Evolutionary conservation across 2,329 filamentous ascomycete species (phyloP).

Genomic region (Colletotrichum cereale): DNA sequence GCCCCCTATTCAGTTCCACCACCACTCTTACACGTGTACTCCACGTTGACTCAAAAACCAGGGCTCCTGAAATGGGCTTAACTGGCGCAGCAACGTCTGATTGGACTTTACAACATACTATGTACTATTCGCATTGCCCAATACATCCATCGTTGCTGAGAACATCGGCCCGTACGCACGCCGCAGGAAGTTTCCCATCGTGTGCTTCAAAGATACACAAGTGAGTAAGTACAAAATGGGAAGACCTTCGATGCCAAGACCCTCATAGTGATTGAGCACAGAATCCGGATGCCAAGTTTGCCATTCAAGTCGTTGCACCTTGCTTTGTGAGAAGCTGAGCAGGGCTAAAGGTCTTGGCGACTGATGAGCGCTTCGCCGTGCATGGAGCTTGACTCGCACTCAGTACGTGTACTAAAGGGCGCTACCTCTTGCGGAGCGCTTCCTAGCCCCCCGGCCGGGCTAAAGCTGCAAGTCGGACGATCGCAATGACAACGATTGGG

Average conservation of each 20-base stretch:
- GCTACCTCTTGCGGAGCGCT: not conserved
- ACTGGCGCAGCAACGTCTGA: too few species aligned
- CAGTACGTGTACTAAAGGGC: not conserved
- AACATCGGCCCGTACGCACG: not conserved
- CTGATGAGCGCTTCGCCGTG: not conserved
- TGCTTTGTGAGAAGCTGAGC: not conserved
- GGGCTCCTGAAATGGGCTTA: not conserved
- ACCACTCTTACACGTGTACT: not conserved
- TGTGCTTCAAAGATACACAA: not conserved
- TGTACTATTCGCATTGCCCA: too few species aligned
- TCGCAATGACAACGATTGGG: slow-evolving; percentile 32
- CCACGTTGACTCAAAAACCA: not conserved
- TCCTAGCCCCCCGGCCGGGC: not conserved
- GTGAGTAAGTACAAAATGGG: not conserved
- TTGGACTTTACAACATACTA: not conserved
- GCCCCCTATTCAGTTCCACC: not conserved
- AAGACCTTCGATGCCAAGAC: not conserved
- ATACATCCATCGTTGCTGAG: not conserved
- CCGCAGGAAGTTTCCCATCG: not conserved
- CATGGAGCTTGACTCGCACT: slow-evolving; percentile 26
- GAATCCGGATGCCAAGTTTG: not conserved
- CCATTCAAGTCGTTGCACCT: not conserved
- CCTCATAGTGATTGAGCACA: not conserved
- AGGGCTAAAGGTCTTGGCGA: not conserved
- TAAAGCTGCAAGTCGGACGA: slow-evolving; percentile 13